Evolutionary conservation across 2,329 filamentous ascomycete species (phyloP).

Genomic region (Xylaria polymorpha): DNA sequence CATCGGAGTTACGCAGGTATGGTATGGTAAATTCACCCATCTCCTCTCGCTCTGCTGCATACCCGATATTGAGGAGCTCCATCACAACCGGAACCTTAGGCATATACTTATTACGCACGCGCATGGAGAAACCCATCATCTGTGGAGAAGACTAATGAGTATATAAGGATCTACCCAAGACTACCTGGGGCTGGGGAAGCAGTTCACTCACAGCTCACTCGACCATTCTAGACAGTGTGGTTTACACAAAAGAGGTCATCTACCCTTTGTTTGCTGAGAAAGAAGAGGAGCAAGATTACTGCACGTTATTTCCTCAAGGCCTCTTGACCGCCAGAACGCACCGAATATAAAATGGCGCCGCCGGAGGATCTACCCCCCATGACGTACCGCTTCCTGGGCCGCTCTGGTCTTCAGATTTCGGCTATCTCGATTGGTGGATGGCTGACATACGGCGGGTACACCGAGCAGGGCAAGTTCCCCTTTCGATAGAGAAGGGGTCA

Average conservation of each 20-base stretch:
- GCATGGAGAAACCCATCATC: neutral
- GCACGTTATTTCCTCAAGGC: too few species aligned
- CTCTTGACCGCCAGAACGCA: too few species aligned
- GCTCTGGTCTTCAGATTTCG: constrained; percentile 78
- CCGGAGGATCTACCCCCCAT: constrained; percentile 40
- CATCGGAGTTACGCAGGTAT: constrained; percentile 5
- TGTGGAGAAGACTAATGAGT: neutral
- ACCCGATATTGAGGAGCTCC: neutral
- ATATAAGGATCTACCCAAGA: constrained; percentile 2
- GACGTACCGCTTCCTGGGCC: constrained; percentile 57
- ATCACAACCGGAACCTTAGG: neutral
- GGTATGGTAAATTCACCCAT: neutral
- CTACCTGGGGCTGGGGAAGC: neutral
- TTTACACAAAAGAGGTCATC: neutral
- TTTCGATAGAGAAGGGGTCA: neutral
- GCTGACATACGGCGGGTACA: constrained; percentile 81
- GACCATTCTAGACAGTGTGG: neutral
- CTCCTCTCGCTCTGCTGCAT: neutral
- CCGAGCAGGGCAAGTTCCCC: constrained; percentile 67
- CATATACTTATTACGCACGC: neutral
- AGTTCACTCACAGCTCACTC: neutral
- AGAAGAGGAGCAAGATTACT: neutral
- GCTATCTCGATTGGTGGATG: constrained; percentile 77
- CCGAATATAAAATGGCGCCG: constrained; percentile 28
- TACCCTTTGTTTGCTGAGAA: neutral